A percentile compares a stretch with the other conserved stretches of the same genome.
Conservation (phyloP, 768 basidiomycete species). For the Pulveroboletus ravenelii region DNA sequence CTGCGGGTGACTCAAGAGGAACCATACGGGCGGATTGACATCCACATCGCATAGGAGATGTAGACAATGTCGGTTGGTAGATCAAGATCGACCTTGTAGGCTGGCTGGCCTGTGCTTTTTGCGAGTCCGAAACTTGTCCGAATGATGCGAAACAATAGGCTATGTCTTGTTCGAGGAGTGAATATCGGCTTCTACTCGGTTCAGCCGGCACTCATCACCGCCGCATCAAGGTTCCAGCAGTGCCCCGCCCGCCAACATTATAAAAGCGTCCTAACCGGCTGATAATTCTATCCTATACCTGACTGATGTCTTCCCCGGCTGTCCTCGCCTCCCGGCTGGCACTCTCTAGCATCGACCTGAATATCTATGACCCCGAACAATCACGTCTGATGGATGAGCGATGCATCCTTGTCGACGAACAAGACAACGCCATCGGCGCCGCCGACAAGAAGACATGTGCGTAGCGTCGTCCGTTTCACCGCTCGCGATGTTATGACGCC, state of each 20-base stretch:
- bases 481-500: neutral
- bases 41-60: conserved; percentile 33
- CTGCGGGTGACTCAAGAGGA: conserved; percentile 55
- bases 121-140: conserved; percentile 3
- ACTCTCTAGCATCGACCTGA: conserved; percentile 73
- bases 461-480: conserved; percentile 25
- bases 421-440: conserved; percentile 81
- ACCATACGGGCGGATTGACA: conserved; percentile 52
- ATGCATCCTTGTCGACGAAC: conserved; percentile 87
- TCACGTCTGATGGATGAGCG: conserved; percentile 94
- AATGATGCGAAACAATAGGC: neutral
- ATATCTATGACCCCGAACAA: conserved; percentile 86
- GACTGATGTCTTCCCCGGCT: conserved; percentile 56
- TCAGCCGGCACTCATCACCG: neutral
- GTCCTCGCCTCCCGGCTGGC: conserved; percentile 56
- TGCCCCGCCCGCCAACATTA: neutral
- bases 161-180: neutral
- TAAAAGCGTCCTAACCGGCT: conserved; percentile 3
- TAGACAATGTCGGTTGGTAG: neutral
- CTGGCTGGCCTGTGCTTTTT: neutral
- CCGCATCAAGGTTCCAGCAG: neutral
- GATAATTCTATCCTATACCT: conserved; percentile 3
- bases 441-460: conserved; percentile 95
- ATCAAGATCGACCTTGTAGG: neutral
- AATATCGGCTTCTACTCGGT: neutral